A percentile compares a stretch with the other conserved stretches of the same genome.
Evolutionary conservation across 192 early-diverging fungal genomes (phyloP).

Genomic region (Coemansia aciculifera): DNA sequence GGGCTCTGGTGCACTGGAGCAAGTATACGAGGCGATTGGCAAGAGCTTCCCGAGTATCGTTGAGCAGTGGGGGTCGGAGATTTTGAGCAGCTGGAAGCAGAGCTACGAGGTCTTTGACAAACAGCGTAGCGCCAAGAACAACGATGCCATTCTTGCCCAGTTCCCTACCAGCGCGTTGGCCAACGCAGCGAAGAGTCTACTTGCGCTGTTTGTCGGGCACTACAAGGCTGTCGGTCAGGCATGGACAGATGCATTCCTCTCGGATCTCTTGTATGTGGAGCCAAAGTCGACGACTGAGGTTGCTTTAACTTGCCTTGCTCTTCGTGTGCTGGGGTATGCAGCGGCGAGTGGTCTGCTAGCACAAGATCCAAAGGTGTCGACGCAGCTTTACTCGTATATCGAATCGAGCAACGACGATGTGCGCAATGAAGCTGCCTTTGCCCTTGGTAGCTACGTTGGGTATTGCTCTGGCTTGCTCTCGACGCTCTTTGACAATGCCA

Average conservation of each 20-base stretch:
- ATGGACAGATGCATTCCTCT: conserved; percentile 31
- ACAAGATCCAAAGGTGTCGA: conserved; percentile 10
- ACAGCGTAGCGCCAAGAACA: conserved; percentile 17
- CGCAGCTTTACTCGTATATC: conserved; percentile 21
- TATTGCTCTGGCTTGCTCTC: conserved; percentile 21
- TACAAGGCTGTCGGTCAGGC: conserved; percentile 18
- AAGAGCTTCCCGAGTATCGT: conserved; percentile 19
- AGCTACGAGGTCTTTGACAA: conserved; percentile 16
- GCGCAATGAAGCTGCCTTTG: conserved; percentile 41
- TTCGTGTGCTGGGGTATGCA: conserved; percentile 42
- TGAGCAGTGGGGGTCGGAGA: conserved; percentile 17
- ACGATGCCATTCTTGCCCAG: conserved; percentile 29
- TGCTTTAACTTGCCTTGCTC: conserved; percentile 25
- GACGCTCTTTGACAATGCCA: conserved; percentile 31
- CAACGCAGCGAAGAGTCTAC: conserved; percentile 32
- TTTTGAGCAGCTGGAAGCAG: conserved; percentile 20
- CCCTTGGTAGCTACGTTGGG: conserved; percentile 38
- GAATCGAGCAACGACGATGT: conserved; percentile 27
- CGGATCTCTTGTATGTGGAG: not conserved
- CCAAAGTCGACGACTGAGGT: conserved; percentile 17
- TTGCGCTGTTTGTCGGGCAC: conserved; percentile 32
- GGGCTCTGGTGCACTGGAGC: conserved; percentile 19
- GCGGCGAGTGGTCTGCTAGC: conserved; percentile 14
- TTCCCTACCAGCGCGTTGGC: conserved; percentile 26
- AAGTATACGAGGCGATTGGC: conserved; percentile 26